A percentile compares a stretch with the other conserved stretches of the same genome.
Evolutionary conservation across 2,329 filamentous ascomycete genomes (phyloP).

Genomic region (Monosporascus sp.): DNA sequence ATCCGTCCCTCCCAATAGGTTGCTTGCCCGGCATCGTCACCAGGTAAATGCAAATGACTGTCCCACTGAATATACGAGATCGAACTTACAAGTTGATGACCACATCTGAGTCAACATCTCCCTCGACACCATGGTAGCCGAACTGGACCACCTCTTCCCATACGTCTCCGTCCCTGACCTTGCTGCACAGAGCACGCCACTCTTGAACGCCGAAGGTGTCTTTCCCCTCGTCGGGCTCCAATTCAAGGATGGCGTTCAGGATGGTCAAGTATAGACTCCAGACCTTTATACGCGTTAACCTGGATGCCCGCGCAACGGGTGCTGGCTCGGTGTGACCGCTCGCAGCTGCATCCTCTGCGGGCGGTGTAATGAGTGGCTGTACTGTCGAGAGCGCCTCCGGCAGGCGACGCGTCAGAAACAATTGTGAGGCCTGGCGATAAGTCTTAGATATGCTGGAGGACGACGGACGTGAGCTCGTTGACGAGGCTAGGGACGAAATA

Average conservation of each 20-base stretch:
- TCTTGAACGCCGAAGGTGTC: conserved; percentile 77
- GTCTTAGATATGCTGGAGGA: conserved; percentile 78
- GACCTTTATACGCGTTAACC: conserved; percentile 83
- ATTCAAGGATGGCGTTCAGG: conserved; percentile 82
- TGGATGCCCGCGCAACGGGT: conserved; percentile 73
- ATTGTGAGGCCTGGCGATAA: conserved; percentile 88
- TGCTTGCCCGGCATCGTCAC: too few species aligned
- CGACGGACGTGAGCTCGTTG: conserved; percentile 54
- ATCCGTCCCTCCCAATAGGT: too few species aligned
- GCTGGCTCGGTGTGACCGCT: conserved; percentile 50
- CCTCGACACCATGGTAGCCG: conserved; percentile 84
- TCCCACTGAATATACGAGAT: background rate
- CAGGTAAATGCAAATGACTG: too few species aligned
- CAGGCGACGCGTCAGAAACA: conserved; percentile 90
- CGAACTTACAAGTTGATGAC: conserved; percentile 73
- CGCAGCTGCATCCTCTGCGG: conserved; percentile 38
- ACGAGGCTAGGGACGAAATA: conserved; percentile 62
- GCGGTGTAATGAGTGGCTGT: conserved; percentile 70
- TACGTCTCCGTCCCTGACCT: conserved; percentile 83
- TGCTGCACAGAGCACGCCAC: conserved; percentile 76
- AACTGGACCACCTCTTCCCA: conserved; percentile 90
- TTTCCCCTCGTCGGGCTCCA: conserved; percentile 87
- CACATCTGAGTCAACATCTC: conserved; percentile 89
- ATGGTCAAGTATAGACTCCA: conserved; percentile 97
- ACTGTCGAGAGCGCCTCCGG: conserved; percentile 85